These are phyloP conservation scores for Hypoxylon sp. DNA, from an alignment of 2,329 filamentous ascomycete genomes.

Conservation along the genomic window DNA sequence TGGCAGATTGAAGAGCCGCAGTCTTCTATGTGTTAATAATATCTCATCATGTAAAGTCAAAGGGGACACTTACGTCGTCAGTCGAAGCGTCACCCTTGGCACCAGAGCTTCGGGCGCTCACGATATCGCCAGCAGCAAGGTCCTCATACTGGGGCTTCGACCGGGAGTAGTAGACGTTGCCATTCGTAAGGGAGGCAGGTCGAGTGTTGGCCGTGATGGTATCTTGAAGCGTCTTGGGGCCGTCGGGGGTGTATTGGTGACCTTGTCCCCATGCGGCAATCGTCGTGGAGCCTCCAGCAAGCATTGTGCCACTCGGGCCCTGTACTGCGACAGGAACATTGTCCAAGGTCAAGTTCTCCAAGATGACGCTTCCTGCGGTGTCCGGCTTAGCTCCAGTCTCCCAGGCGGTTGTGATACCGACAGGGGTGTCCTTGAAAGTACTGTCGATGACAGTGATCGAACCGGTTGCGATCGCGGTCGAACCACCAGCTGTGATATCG, in stretches of 20 bases:
- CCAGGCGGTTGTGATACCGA: conserved; percentile 75
- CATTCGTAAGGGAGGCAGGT: conserved; percentile 66
- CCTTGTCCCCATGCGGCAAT: conserved; percentile 77
- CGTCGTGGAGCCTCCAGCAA: conserved; percentile 65
- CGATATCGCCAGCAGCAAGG: conserved; percentile 67
- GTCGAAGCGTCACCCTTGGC: conserved; percentile 77
- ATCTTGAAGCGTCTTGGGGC: conserved; percentile 61
- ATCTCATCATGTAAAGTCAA: conserved; percentile 56
- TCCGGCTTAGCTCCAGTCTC: conserved; percentile 53
- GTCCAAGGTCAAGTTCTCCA: conserved; percentile 61
- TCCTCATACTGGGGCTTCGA: conserved; percentile 80
- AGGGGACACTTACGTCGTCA: conserved; percentile 71
- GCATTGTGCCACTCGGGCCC: conserved; percentile 58
- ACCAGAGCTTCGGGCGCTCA: conserved; percentile 65
- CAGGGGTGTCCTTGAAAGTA: conserved; percentile 71
- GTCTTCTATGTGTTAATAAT: conserved; percentile 57
- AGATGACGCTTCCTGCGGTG: conserved; percentile 69
- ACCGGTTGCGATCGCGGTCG: conserved; percentile 70
- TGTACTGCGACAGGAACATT: conserved; percentile 58
- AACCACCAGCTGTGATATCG: conserved; percentile 66
- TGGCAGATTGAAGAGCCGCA: conserved; percentile 67
- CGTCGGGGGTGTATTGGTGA: conserved; percentile 67
- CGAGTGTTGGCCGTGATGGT: conserved; percentile 58
- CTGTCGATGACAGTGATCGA: conserved; percentile 79
- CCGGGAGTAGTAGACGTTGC: conserved; percentile 67